phyloP scores from a whole-genome alignment of 345 rosid species.

The Psidium guajava region DNA sequence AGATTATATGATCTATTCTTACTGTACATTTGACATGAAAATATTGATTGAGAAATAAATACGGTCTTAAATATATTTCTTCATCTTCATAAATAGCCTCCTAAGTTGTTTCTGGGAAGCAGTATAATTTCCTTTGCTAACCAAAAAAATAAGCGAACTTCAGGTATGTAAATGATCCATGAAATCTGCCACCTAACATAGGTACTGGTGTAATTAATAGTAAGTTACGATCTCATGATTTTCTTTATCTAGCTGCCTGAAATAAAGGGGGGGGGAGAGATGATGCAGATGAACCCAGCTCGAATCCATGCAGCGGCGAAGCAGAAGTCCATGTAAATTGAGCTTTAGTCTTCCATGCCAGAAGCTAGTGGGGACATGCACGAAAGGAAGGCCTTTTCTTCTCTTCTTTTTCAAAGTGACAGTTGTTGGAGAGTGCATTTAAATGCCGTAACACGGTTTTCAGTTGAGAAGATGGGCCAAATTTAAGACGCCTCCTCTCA shows the following conservation, averaged over 20 bases:
- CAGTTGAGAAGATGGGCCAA: conserved; percentile 20
- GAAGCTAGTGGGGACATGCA: not conserved
- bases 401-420: conserved; percentile 5
- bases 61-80: not conserved
- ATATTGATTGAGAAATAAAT: not conserved
- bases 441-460: conserved; percentile 16
- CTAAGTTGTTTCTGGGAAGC: not conserved
- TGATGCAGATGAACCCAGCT: not conserved
- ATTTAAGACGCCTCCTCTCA: conserved; percentile 10
- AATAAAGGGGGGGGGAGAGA: too few relatives aligned
- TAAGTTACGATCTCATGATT: not conserved
- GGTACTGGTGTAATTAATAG: not conserved
- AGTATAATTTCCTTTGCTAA: not conserved
- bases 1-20: not conserved
- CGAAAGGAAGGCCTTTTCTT: not conserved
- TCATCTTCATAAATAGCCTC: not conserved
- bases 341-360: not conserved
- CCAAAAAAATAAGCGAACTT: not conserved
- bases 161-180: not conserved
- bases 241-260: not conserved
- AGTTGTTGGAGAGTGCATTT: conserved; percentile 19
- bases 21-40: not conserved
- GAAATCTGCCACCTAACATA: not conserved
- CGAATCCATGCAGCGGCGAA: not conserved
- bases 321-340: not conserved